phyloP scores from a whole-genome alignment of 179 eudicot species.

The Beta corolliflora region DNA sequence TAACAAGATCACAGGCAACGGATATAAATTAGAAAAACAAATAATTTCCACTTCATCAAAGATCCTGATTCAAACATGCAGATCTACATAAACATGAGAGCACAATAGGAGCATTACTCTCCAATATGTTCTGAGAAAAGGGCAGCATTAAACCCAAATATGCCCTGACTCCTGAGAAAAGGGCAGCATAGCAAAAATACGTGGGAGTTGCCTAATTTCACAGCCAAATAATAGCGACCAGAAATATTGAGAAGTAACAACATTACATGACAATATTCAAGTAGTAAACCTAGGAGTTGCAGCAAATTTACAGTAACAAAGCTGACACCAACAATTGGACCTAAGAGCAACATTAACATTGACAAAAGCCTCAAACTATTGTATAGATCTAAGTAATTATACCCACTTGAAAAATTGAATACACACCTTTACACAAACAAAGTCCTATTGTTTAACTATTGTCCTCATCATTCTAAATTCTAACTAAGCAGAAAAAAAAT shows the following conservation, averaged over 20 bases:
- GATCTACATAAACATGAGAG: not conserved
- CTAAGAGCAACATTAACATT: not conserved
- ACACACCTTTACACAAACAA: not conserved
- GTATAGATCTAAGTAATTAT: not conserved
- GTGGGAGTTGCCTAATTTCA: not conserved
- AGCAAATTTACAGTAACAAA: not conserved
- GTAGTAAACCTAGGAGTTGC: not conserved
- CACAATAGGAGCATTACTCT: not conserved
- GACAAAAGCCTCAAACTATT: not conserved
- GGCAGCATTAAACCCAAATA: no score
- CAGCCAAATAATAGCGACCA: not conserved
- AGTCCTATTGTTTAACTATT: not conserved
- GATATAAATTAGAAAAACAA: not conserved
- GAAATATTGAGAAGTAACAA: not conserved
- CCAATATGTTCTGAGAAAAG: not conserved
- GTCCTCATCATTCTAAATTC: not conserved
- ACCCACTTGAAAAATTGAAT: not conserved
- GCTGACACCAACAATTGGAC: not conserved
- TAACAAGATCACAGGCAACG: conserved; percentile 20
- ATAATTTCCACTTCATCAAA: no score
- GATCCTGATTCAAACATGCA: no score
- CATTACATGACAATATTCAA: not conserved
- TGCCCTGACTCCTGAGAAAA: not conserved
- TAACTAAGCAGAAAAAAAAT: not conserved
- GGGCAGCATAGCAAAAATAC: not conserved